Percentiles rank a stretch among this genome's conserved stretches.
Evolutionary conservation across 2,329 filamentous ascomycete genomes (phyloP).

Genomic region (Monosporascus sp.): DNA sequence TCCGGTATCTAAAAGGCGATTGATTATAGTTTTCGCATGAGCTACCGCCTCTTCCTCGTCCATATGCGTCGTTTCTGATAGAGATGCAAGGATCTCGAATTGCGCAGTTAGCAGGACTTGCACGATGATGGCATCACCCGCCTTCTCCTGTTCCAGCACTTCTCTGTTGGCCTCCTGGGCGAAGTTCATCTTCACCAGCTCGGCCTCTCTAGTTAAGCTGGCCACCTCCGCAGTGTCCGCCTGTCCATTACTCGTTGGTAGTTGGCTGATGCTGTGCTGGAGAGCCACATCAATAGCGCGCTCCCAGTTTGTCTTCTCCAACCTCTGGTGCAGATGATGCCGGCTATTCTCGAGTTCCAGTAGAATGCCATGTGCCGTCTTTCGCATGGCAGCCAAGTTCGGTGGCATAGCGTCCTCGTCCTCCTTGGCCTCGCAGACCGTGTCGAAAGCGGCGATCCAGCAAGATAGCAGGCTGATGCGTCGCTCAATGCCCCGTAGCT

Average conservation of each 20-base stretch:
- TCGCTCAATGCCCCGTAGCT: slow-evolving; percentile 74
- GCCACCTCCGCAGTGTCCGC: slow-evolving; percentile 63
- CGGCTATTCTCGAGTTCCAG: slow-evolving; percentile 84
- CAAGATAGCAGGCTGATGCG: slow-evolving; percentile 80
- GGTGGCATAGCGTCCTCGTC: slow-evolving; percentile 62
- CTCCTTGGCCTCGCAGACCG: slow-evolving; percentile 66
- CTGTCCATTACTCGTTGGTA: slow-evolving; percentile 63
- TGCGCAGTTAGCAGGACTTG: slow-evolving; percentile 84
- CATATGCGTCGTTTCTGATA: slow-evolving; percentile 77
- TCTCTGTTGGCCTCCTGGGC: slow-evolving; percentile 73
- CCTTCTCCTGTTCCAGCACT: slow-evolving; percentile 78
- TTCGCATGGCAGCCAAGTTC: slow-evolving; percentile 70
- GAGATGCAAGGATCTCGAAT: slow-evolving; percentile 81
- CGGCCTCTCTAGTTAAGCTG: slow-evolving; percentile 72
- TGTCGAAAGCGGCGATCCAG: slow-evolving; percentile 90
- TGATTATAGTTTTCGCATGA: slow-evolving; percentile 71
- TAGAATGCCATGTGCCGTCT: slow-evolving; percentile 82
- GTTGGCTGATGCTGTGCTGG: slow-evolving; percentile 74
- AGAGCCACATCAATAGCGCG: slow-evolving; percentile 81
- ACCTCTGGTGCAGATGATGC: slow-evolving; percentile 81
- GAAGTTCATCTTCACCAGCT: slow-evolving; percentile 77
- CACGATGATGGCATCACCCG: slow-evolving; percentile 69
- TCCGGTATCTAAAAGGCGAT: slow-evolving; percentile 71
- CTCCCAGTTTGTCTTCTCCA: slow-evolving; percentile 82
- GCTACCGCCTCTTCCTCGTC: slow-evolving; percentile 76